Evolutionary conservation across 352 stramenopile species (phyloP).

Genomic region (Pythium aquatile): DNA sequence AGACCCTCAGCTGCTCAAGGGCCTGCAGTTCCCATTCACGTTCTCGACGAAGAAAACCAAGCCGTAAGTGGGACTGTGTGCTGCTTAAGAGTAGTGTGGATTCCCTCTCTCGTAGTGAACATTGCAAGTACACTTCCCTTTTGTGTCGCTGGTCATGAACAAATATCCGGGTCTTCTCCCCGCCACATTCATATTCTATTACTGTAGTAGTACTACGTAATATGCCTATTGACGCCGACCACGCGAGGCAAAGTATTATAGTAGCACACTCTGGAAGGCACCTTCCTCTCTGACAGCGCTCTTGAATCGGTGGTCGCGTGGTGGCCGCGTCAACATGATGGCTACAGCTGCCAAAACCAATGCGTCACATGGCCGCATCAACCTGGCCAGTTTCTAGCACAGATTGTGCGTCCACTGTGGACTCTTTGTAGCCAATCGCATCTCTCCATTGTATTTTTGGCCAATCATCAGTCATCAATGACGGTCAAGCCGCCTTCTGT

Average conservation of each 20-base stretch:
- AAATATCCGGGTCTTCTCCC: too few relatives aligned
- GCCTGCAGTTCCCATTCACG: neutral
- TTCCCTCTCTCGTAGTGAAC: too few relatives aligned
- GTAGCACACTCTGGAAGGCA: too few relatives aligned
- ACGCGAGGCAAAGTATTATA: too few relatives aligned
- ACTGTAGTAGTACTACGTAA: too few relatives aligned
- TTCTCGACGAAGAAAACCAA: neutral
- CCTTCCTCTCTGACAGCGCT: neutral
- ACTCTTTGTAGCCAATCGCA: neutral
- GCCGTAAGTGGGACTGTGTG: neutral
- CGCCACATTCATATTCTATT: too few relatives aligned
- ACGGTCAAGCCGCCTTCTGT: neutral
- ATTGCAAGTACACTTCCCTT: too few relatives aligned
- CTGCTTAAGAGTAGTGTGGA: too few relatives aligned
- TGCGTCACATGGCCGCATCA: neutral
- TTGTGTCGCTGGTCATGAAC: too few relatives aligned
- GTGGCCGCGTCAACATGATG: neutral
- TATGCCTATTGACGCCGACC: too few relatives aligned
- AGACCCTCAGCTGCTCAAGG: neutral
- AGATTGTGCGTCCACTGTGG: neutral
- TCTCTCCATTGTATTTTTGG: neutral
- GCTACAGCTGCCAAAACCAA: neutral
- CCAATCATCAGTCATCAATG: neutral
- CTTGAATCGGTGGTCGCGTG: too few relatives aligned
- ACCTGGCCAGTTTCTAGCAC: neutral